phyloP scores from a whole-genome alignment of 345 rosid species.

The Lepidium sativum region DNA sequence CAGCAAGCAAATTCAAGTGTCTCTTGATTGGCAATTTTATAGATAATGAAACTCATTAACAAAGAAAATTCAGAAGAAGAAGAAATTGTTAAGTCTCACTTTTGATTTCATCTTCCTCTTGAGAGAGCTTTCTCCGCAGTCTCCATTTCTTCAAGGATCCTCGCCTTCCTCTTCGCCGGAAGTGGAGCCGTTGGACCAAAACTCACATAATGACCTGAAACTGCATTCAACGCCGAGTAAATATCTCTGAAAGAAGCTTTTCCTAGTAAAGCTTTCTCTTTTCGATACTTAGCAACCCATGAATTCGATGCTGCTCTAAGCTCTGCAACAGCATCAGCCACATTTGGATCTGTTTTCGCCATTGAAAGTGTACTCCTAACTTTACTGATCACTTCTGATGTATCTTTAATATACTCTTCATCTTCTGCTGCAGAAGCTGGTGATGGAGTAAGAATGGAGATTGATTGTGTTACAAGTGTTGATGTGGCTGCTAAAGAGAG shows the following conservation, averaged over 20 bases:
- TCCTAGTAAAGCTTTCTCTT: conserved; percentile 79
- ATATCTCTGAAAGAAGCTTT: conserved; percentile 74
- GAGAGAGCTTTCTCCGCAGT: conserved; percentile 81
- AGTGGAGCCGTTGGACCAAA: conserved; percentile 90
- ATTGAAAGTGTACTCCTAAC: conserved; percentile 58
- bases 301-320: conserved; percentile 67
- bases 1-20: background rate
- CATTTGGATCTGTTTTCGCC: conserved; percentile 75
- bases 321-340: conserved; percentile 67
- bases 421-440: conserved; percentile 50
- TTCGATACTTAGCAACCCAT: conserved; percentile 95
- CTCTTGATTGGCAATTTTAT: background rate
- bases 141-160: conserved; percentile 92
- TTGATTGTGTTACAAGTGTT: conserved; percentile 20
- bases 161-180: conserved; percentile 69
- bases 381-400: conserved; percentile 62
- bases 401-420: conserved; percentile 79
- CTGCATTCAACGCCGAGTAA: conserved; percentile 86
- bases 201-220: conserved; percentile 87
- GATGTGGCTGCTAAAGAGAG: conserved; percentile 32
- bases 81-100: conserved; percentile 1
- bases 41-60: background rate
- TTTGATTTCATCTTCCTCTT: conserved; percentile 48
- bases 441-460: conserved; percentile 17
- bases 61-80: conserved; percentile 9